A percentile compares a stretch with the other conserved stretches of the same genome.
phyloP scores from a whole-genome alignment of 2,329 filamentous ascomycete species.

The Calycina herbarum region DNA sequence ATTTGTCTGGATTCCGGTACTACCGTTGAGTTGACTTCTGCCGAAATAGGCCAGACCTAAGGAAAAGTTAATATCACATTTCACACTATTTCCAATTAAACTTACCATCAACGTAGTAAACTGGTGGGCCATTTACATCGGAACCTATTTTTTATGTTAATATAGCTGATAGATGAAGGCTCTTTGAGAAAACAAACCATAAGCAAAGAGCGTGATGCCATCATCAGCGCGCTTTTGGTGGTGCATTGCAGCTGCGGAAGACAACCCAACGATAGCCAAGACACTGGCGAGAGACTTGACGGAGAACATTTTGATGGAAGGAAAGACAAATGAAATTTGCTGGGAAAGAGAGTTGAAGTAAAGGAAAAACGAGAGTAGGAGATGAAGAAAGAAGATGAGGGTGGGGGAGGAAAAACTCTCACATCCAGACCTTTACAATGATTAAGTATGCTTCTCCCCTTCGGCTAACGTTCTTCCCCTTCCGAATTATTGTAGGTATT shows the following conservation, averaged over 20 bases:
- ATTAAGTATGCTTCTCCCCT: slow-evolving; percentile 5
- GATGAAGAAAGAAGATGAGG: slow-evolving; percentile 10
- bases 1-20: slow-evolving; percentile 30
- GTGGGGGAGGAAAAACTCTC: not conserved
- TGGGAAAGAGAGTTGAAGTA: slow-evolving; percentile 13
- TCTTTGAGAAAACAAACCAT: slow-evolving; percentile 22
- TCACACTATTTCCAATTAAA: not conserved
- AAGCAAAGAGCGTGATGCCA: slow-evolving; percentile 34
- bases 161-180: no score
- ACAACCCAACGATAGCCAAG: slow-evolving; percentile 15
- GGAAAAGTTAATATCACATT: not conserved
- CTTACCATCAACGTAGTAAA: slow-evolving; percentile 40
- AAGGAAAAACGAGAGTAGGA: slow-evolving; percentile 5
- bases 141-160: not conserved
- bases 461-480: not conserved
- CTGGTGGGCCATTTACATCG: slow-evolving; percentile 31
- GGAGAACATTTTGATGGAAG: slow-evolving; percentile 21
- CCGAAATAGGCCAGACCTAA: slow-evolving; percentile 40
- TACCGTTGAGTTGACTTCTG: slow-evolving; percentile 18
- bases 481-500: not conserved
- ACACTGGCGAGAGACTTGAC: slow-evolving; percentile 10
- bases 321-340: slow-evolving; percentile 12
- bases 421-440: not conserved
- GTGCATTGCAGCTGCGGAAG: slow-evolving; percentile 14
- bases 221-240: slow-evolving; percentile 7